Percentiles rank a stretch among this genome's conserved stretches.
Conservation (phyloP, 345 rosid species). For the Lagerstroemia speciosa region DNA sequence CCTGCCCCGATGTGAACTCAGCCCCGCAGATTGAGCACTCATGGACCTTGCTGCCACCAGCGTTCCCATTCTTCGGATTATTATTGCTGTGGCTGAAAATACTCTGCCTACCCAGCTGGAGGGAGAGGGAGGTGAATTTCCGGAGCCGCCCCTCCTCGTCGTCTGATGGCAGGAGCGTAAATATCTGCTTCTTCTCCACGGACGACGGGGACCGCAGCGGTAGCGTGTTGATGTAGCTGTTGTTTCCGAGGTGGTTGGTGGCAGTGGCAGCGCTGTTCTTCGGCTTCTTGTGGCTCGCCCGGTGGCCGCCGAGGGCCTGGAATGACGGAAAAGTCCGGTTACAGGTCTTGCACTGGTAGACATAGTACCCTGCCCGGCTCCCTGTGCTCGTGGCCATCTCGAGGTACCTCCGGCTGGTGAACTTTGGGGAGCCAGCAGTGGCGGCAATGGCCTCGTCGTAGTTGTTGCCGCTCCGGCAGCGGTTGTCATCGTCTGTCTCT, state of each 20-base stretch:
- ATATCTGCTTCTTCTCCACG: slow-evolving; percentile 11
- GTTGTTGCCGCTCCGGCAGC: not conserved
- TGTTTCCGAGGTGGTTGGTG: not conserved
- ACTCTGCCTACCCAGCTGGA: slow-evolving; percentile 2
- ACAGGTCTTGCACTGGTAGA: slow-evolving; percentile 37
- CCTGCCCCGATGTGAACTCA: slow-evolving; percentile 34
- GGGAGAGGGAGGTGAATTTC: slow-evolving; percentile 4
- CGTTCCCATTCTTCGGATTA: not conserved
- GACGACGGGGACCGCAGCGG: not conserved
- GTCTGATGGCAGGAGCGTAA: not conserved
- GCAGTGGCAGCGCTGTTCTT: slow-evolving; percentile 9
- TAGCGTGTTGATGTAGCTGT: not conserved
- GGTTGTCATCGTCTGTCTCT: not conserved
- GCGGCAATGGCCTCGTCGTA: not conserved
- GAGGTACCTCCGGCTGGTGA: slow-evolving; percentile 3
- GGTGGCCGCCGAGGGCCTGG: slow-evolving; percentile 41
- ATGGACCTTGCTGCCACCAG: slow-evolving; percentile 18
- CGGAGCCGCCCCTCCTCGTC: slow-evolving; percentile 1
- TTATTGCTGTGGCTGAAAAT: not conserved
- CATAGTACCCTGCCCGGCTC: slow-evolving; percentile 17
- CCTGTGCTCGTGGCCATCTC: slow-evolving; percentile 2
- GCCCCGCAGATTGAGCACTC: slow-evolving; percentile 36
- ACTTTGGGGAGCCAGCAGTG: not conserved
- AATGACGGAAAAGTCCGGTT: slow-evolving; percentile 33
- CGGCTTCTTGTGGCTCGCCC: slow-evolving; percentile 40